Evolutionary conservation across 805 yeast genomes (phyloP).

Genomic region (Cyberlindnera samutprakarnensis): DNA sequence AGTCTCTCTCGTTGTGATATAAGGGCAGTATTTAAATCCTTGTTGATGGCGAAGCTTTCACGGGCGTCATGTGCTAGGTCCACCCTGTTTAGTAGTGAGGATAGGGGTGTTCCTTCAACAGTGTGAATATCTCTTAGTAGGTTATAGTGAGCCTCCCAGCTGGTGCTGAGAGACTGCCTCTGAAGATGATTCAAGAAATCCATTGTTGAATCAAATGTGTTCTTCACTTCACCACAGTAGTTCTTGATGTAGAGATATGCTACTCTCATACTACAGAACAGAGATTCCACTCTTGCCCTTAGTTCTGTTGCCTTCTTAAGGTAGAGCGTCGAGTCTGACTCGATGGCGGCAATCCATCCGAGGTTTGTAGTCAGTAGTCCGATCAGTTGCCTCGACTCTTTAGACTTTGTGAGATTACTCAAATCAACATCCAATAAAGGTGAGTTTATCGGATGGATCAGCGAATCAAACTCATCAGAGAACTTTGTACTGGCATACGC

Average conservation of each 20-base stretch:
- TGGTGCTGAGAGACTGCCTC: conserved; percentile 30
- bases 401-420: conserved; percentile 9
- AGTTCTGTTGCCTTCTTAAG: conserved; percentile 25
- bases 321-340: conserved; percentile 31
- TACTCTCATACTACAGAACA: conserved; percentile 39
- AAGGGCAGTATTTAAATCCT: conserved; percentile 15
- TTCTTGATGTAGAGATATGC: conserved; percentile 42
- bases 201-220: conserved; percentile 31
- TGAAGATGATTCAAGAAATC: conserved; percentile 32
- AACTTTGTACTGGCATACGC: conserved; percentile 10
- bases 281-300: conserved; percentile 28
- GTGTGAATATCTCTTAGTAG: conserved; percentile 7
- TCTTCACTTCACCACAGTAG: conserved; percentile 43
- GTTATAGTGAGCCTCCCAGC: conserved; percentile 13
- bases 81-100: conserved; percentile 8
- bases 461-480: conserved; percentile 8
- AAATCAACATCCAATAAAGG: conserved; percentile 26
- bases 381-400: conserved; percentile 17
- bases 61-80: conserved; percentile 21
- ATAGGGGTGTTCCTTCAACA: conserved; percentile 6
- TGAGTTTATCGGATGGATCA: conserved; percentile 29
- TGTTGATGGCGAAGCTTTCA: conserved; percentile 19
- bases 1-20: conserved; percentile 28
- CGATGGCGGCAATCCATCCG: conserved; percentile 45
- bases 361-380: conserved; percentile 36